Evolutionary conservation across 495 filamentous ascomycete genomes (phyloP).

Genomic region (Xylaria palmicola): DNA sequence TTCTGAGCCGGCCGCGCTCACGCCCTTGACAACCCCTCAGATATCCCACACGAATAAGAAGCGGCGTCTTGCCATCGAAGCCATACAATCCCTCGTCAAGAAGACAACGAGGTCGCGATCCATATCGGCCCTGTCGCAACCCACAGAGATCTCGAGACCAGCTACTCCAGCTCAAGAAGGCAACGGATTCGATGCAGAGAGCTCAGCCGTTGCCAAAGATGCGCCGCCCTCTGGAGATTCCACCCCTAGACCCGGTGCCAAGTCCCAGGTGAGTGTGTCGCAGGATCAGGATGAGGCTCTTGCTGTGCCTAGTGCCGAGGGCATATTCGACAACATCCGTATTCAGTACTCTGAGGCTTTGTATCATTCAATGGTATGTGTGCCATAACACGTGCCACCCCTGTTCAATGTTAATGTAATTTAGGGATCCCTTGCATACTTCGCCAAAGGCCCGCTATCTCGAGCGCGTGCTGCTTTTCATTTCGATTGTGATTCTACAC

Average conservation of each 20-base stretch:
- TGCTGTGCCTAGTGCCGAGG: constrained; percentile 52
- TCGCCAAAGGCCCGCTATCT: constrained; percentile 94
- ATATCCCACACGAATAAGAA: constrained; percentile 47
- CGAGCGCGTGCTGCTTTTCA: constrained; percentile 77
- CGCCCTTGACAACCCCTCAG: constrained; percentile 34
- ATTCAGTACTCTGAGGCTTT: constrained; percentile 82
- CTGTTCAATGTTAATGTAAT: constrained; percentile 24
- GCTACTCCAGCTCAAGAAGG: constrained; percentile 9
- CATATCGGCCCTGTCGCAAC: constrained; percentile 28
- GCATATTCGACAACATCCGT: constrained; percentile 65
- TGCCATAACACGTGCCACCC: not conserved
- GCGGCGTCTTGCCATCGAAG: constrained; percentile 52
- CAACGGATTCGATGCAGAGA: not conserved
- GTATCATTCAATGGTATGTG: constrained; percentile 84
- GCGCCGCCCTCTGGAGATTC: not conserved
- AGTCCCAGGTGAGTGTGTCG: not conserved
- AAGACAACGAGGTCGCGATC: constrained; percentile 32
- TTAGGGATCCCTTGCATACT: constrained; percentile 88
- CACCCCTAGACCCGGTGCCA: not conserved
- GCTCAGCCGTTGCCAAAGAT: constrained; percentile 10
- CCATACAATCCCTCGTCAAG: constrained; percentile 48
- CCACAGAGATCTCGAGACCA: constrained; percentile 12
- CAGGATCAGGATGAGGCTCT: constrained; percentile 20
- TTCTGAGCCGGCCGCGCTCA: constrained; percentile 11
- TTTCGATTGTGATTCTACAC: constrained; percentile 49